These are phyloP conservation scores for Scedosporium aurantiacum DNA, from an alignment of 2,329 filamentous ascomycete species.

Conservation along the genomic window DNA sequence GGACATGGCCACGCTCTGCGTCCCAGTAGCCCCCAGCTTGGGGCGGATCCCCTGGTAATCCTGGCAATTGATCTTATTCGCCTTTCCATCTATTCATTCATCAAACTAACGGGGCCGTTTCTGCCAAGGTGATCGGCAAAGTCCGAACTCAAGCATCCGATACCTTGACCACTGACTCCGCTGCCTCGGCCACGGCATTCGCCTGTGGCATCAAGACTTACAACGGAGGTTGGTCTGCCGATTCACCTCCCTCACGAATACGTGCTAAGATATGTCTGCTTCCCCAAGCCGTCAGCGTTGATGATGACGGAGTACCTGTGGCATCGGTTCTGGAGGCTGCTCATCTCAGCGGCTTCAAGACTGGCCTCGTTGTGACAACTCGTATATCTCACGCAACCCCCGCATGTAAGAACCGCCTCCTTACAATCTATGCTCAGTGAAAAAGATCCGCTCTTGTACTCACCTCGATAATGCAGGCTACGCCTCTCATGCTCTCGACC, in stretches of 20 bases:
- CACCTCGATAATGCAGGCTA: slow-evolving; percentile 8
- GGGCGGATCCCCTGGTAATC: slow-evolving; percentile 14
- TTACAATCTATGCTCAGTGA: neutral
- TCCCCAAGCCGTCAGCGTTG: slow-evolving; percentile 12
- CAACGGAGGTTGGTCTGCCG: slow-evolving; percentile 12
- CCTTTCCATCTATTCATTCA: neutral
- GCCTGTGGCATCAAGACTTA: slow-evolving; percentile 15
- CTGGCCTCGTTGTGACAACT: slow-evolving; percentile 14
- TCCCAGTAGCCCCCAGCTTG: slow-evolving; percentile 12
- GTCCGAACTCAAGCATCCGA: slow-evolving; percentile 14
- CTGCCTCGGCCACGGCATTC: slow-evolving; percentile 15
- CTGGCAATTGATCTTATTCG: neutral
- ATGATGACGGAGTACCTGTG: slow-evolving; percentile 14
- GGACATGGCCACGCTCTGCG: slow-evolving; percentile 10
- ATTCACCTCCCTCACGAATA: neutral
- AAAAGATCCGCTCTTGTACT: neutral
- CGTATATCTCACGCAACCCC: slow-evolving; percentile 17
- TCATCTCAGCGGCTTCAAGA: slow-evolving; percentile 15
- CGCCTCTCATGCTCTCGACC: slow-evolving; percentile 13
- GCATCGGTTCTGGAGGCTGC: slow-evolving; percentile 16
- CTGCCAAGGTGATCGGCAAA: slow-evolving; percentile 11
- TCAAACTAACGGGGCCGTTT: neutral
- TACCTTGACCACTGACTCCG: slow-evolving; percentile 15
- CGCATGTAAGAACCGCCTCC: slow-evolving; percentile 4
- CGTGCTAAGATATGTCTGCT: neutral